phyloP scores from a whole-genome alignment of 73 alveolate genomes.

The Tetrahymena borealis region DNA sequence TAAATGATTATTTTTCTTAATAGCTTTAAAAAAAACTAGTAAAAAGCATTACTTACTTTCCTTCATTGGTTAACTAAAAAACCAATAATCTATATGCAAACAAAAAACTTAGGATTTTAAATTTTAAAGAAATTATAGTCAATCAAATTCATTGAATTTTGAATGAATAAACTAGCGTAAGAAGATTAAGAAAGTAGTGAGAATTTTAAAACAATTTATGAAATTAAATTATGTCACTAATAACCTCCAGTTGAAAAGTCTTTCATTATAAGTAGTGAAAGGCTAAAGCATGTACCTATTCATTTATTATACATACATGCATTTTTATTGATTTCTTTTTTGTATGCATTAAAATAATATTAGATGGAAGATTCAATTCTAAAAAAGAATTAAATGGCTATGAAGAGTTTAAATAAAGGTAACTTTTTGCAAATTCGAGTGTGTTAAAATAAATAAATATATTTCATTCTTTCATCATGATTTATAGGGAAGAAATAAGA shows the following conservation, averaged over 20 bases:
- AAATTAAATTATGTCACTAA: background rate
- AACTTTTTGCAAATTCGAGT: background rate
- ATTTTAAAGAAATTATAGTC: too few species aligned
- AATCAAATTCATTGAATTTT: too few species aligned
- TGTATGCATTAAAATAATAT: background rate
- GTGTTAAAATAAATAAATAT: background rate
- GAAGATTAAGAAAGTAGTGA: background rate
- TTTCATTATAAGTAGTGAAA: background rate
- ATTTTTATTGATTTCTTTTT: background rate
- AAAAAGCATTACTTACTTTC: too few species aligned
- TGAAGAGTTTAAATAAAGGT: background rate
- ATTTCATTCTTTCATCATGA: background rate
- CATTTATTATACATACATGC: background rate
- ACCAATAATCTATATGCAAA: too few species aligned
- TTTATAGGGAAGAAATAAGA: background rate
- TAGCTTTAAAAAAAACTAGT: too few species aligned
- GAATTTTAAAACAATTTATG: background rate
- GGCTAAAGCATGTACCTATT: background rate
- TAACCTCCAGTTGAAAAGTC: background rate
- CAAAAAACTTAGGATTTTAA: too few species aligned
- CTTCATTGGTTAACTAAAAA: too few species aligned
- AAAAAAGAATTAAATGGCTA: background rate
- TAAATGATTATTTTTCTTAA: too few species aligned
- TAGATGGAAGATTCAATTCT: background rate
- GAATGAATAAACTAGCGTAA: background rate